phyloP scores from a whole-genome alignment of 139 green algal genomes.

The Mychonastes homosphaera region DNA sequence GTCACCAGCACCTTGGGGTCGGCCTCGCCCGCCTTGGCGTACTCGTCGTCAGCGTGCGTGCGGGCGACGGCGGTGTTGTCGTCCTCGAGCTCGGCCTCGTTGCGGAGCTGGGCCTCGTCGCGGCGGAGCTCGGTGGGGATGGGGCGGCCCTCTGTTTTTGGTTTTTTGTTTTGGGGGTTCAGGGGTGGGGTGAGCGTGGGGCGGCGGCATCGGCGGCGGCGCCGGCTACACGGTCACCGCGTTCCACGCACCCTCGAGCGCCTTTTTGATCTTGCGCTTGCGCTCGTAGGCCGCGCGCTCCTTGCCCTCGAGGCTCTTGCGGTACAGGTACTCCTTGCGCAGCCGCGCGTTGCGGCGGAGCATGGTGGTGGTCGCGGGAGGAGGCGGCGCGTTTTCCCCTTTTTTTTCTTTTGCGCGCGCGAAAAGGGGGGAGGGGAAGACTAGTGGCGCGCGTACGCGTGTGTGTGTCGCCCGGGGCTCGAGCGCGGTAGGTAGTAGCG shows the following conservation, averaged over 20 bases:
- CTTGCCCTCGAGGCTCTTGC: constrained; percentile 92
- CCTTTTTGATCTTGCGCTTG: constrained; percentile 79
- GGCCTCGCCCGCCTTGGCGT: constrained; percentile 69
- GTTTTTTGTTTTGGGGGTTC: too few species aligned
- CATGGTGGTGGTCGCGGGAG: constrained; percentile 18
- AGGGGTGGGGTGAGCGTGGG: too few species aligned
- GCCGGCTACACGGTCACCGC: background rate
- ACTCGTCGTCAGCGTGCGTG: constrained; percentile 95
- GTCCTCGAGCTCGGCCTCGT: constrained; percentile 87
- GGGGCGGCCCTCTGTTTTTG: constrained; percentile 97
- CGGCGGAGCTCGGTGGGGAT: constrained; percentile 84
- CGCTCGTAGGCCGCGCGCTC: constrained; percentile 84
- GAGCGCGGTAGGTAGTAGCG: too few species aligned
- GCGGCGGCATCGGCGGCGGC: too few species aligned
- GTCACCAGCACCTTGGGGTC: constrained; percentile 93
- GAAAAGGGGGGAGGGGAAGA: background rate
- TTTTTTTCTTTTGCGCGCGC: background rate
- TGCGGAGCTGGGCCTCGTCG: constrained; percentile 65
- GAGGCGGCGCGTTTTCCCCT: background rate
- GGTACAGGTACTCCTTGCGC: constrained; percentile 91
- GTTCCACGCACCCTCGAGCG: constrained; percentile 58
- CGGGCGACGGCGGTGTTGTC: constrained; percentile 84
- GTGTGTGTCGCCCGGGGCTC: background rate
- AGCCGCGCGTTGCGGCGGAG: constrained; percentile 69
- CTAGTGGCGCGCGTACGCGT: background rate